Evolutionary conservation across 257 asterid species (phyloP), one percentile per base, ranked within the genome.

Genomic region (Solanum corneliomulleri): DNA sequence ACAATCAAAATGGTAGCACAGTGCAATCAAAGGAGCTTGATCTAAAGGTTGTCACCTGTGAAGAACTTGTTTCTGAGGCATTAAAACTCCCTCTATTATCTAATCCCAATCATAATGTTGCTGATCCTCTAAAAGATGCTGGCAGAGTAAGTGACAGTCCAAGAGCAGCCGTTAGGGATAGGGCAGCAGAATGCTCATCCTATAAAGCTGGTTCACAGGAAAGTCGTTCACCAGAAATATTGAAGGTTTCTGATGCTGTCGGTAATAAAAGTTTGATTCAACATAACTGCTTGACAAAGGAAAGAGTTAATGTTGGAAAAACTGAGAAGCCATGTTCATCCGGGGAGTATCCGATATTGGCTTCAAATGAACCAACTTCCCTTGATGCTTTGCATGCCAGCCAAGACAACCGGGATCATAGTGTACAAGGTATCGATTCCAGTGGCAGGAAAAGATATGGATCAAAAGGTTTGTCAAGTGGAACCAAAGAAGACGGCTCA

Each of bases 11-110:
- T 86, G 88, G 87, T 39, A 39, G 45, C 16, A 88, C 83, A 88
- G 88, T 90, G 86, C 89, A 81, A 80, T 58, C 41, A 62, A 93
- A 92, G 92, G 98, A 93, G 85, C 80, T 87, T 86, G 93, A 94
- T 85, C 25, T 86, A 60, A 94, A 95, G 82, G 27, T 68, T 86
- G 88, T 86, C 75, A 94, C 91, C 27, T 91, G 92, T 89, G 99
- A 94, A 76, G 98, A 93, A 77, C 94, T 95, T 85, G 93, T 94
- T 89, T 95, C 96, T 45, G 93, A 91, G 90, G 93, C 98, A 87
- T 82, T 93, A 87, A 95, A 91, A 88, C 98, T 96, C 86, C 99
- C 97, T n/a, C 95, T 97, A 90, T 42, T 95, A 44, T 92, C 93
- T 29, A 87, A 89, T 89, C 90, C 95, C 35, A 89, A 86, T 37